phyloP scores from a whole-genome alignment of 1,284 basidiomycete species.

The Heterobasidion occidentale region DNA sequence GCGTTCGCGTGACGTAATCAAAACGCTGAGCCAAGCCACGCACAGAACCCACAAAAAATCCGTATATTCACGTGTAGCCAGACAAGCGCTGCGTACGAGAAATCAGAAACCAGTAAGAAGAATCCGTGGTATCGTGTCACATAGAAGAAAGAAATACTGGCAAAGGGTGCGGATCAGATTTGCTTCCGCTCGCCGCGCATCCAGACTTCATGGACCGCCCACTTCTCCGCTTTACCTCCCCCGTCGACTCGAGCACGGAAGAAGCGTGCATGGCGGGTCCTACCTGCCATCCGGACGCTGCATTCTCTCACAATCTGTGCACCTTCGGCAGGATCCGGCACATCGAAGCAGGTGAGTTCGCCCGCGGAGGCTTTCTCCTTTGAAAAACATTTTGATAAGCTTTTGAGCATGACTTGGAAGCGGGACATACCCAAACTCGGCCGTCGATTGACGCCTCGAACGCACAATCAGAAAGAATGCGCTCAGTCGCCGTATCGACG shows the following conservation, averaged over 20 bases:
- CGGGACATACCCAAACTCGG: slow-evolving; percentile 32
- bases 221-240: slow-evolving; percentile 24
- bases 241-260: slow-evolving; percentile 24
- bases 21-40: neutral
- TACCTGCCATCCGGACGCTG: slow-evolving; percentile 18
- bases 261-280: slow-evolving; percentile 22
- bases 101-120: too few relatives aligned
- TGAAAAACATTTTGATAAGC: too few relatives aligned
- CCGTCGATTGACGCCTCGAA: slow-evolving; percentile 34
- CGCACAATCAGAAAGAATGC: slow-evolving; percentile 24
- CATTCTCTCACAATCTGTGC: slow-evolving; percentile 23
- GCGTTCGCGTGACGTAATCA: neutral
- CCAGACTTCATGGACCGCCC: slow-evolving; percentile 43
- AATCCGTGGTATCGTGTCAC: too few relatives aligned
- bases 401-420: neutral
- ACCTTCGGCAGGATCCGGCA: neutral
- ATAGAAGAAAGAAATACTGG: too few relatives aligned
- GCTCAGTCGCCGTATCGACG: slow-evolving; percentile 31
- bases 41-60: neutral
- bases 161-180: neutral
- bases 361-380: too few relatives aligned
- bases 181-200: slow-evolving; percentile 18
- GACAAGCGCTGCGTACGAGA: too few relatives aligned
- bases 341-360: neutral
- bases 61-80: too few relatives aligned